Evolutionary conservation across 768 basidiomycete genomes (phyloP).

Genomic region (Boletus vinaceobasis): DNA sequence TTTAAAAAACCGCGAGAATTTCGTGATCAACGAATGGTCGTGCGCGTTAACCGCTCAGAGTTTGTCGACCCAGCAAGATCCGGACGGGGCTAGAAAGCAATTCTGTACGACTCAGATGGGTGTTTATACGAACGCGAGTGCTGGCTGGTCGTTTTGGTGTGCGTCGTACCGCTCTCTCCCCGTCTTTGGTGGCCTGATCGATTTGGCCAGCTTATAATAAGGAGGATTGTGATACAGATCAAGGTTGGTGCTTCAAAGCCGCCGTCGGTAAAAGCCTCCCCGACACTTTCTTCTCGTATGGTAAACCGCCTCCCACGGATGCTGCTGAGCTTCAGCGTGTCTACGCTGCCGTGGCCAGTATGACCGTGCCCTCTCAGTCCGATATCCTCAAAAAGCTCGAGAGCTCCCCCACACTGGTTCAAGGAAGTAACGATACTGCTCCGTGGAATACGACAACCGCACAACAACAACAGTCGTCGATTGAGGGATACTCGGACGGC

Average conservation of each 20-base stretch:
- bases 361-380: slow-evolving; percentile 14
- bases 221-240: slow-evolving; percentile 55
- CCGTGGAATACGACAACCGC: slow-evolving; percentile 7
- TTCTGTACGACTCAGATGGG: slow-evolving; percentile 62
- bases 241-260: slow-evolving; percentile 67
- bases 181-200: not conserved
- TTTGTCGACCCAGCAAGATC: slow-evolving; percentile 44
- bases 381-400: slow-evolving; percentile 11
- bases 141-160: slow-evolving; percentile 76
- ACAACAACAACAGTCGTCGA: slow-evolving; percentile 12
- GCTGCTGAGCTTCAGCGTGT: slow-evolving; percentile 19
- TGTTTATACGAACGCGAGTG: slow-evolving; percentile 50
- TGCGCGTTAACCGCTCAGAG: slow-evolving; percentile 50
- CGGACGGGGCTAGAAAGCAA: slow-evolving; percentile 39
- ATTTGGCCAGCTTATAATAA: slow-evolving; percentile 51
- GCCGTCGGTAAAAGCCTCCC: slow-evolving; percentile 59
- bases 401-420: not conserved
- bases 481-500: slow-evolving; percentile 58
- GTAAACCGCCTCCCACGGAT: slow-evolving; percentile 23
- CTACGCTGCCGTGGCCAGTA: slow-evolving; percentile 11
- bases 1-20: slow-evolving; percentile 34
- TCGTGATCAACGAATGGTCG: slow-evolving; percentile 53
- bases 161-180: slow-evolving; percentile 16
- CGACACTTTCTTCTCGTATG: slow-evolving; percentile 54
- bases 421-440: not conserved